phyloP scores from a whole-genome alignment of 1,284 basidiomycete species.

The Ganoderma leucocontextum region DNA sequence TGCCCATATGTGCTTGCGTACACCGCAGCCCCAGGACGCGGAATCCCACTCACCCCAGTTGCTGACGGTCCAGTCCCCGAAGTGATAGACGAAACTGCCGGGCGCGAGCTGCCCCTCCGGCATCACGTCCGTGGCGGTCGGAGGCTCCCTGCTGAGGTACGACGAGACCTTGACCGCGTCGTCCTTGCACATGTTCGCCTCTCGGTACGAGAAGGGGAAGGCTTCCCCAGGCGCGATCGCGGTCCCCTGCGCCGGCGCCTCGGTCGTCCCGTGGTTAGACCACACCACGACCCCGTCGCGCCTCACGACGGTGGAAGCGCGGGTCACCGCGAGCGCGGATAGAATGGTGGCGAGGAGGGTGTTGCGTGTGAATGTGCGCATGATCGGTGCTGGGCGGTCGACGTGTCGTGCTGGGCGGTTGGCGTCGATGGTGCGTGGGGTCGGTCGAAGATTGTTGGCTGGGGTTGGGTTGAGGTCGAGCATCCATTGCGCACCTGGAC shows the following conservation, averaged over 20 bases:
- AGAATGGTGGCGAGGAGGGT: background rate
- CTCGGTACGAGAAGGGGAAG: background rate
- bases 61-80: background rate
- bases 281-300: background rate
- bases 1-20: background rate
- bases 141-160: background rate
- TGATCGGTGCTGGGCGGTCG: background rate
- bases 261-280: background rate
- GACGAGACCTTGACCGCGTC: background rate
- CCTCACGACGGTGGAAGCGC: background rate
- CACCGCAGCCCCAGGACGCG: background rate
- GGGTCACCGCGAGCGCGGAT: background rate
- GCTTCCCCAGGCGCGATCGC: background rate
- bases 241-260: background rate
- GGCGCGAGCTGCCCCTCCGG: background rate
- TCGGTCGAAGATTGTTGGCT: background rate
- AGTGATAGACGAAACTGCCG: background rate
- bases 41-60: conserved; percentile 3
- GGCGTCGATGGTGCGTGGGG: background rate
- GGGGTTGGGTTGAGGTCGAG: background rate
- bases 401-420: background rate
- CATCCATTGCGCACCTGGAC: background rate
- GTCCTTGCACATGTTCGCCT: conserved; percentile 4
- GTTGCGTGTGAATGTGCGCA: background rate
- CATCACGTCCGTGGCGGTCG: background rate